These are phyloP conservation scores for Hyaloperonospora brassicae DNA, from an alignment of 352 stramenopile species.

Conservation along the genomic window DNA sequence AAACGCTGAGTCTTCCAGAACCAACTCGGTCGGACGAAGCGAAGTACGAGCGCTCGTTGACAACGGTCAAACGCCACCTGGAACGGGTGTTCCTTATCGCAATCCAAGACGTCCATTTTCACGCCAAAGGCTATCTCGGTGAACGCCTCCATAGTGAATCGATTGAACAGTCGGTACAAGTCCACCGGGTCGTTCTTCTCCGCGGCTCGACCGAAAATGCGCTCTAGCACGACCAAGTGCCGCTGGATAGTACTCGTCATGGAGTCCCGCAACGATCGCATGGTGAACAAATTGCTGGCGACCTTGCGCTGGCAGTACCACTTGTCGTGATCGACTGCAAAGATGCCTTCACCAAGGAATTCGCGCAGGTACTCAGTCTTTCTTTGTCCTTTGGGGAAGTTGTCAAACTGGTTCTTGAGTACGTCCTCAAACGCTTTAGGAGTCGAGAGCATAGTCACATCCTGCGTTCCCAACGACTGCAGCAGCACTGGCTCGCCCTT, in stretches of 20 bases:
- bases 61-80: conserved; percentile 40
- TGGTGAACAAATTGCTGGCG: conserved; percentile 45
- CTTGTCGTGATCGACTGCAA: conserved; percentile 36
- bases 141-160: neutral
- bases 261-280: conserved; percentile 28
- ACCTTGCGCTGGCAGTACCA: conserved; percentile 48
- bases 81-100: conserved; percentile 40
- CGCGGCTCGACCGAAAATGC: conserved; percentile 17
- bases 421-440: conserved; percentile 41
- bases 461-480: conserved; percentile 21
- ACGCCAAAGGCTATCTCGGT: conserved; percentile 55
- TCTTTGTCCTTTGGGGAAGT: conserved; percentile 33
- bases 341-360: conserved; percentile 46
- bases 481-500: conserved; percentile 31
- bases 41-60: conserved; percentile 21
- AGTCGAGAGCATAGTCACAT: conserved; percentile 35
- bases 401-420: conserved; percentile 47
- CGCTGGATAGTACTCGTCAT: conserved; percentile 39
- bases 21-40: conserved; percentile 33
- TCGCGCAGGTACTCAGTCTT: conserved; percentile 27
- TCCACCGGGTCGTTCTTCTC: conserved; percentile 22
- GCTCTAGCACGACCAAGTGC: conserved; percentile 26
- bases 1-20: conserved; percentile 39
- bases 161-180: conserved; percentile 30
- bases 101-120: conserved; percentile 20